A percentile compares a stretch with the other conserved stretches of the same genome.
Conservation (phyloP, 176 grass and related monocot genomes). For the Oryza australiensis region DNA sequence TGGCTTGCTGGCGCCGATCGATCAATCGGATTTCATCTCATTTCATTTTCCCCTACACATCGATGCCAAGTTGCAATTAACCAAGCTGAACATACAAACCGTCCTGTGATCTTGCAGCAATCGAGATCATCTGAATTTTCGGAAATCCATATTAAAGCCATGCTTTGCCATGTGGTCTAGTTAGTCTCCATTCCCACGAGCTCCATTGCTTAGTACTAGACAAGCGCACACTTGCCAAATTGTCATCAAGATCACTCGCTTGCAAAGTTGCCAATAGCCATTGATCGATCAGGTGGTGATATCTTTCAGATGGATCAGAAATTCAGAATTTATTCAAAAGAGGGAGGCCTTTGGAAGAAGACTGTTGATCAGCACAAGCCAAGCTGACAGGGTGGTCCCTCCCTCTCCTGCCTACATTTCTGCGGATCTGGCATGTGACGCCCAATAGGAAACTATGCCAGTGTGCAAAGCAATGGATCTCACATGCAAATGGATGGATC, state of each 20-base stretch:
- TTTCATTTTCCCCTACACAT: neutral
- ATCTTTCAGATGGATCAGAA: neutral
- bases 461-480: neutral
- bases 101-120: neutral
- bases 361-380: neutral
- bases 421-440: constrained; percentile 1
- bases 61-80: neutral
- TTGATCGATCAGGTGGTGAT: neutral
- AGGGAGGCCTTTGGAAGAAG: neutral
- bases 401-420: neutral
- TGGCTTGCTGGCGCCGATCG: neutral
- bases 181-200: no score
- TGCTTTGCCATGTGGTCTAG: neutral
- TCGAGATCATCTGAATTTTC: neutral
- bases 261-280: neutral
- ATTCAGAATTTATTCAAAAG: neutral
- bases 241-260: neutral
- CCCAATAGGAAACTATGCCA: neutral
- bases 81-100: neutral
- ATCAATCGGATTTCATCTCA: neutral
- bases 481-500: neutral
- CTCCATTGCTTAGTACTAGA: neutral
- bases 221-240: neutral
- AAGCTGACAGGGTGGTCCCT: neutral
- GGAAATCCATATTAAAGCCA: neutral